These are phyloP conservation scores for Tricholoma furcatifolium DNA, from an alignment of 768 basidiomycete species.

Conservation along the genomic window DNA sequence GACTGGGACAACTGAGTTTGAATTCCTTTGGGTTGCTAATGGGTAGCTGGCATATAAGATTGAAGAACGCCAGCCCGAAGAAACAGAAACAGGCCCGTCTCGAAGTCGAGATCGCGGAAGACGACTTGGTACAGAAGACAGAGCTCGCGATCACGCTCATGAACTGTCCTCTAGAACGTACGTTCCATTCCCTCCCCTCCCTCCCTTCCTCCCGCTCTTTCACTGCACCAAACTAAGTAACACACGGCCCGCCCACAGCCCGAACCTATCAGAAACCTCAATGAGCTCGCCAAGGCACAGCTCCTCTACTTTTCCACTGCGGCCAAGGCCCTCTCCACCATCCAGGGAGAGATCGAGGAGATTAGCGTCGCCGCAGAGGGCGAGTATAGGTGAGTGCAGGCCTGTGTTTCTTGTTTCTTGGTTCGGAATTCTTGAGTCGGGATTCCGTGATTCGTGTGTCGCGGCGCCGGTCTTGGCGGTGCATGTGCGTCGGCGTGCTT, in stretches of 20 bases:
- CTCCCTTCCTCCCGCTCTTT: background rate
- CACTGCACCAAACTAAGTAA: no score
- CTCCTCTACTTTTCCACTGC: conserved; percentile 72
- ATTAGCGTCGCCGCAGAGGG: conserved; percentile 91
- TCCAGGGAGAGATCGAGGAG: conserved; percentile 93
- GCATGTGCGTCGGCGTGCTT: no score
- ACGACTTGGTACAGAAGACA: conserved; percentile 96
- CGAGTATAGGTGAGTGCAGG: conserved; percentile 87
- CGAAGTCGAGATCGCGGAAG: conserved; percentile 91
- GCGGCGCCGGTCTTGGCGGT: no score
- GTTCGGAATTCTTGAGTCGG: no score
- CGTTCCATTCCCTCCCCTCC: no score
- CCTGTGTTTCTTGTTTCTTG: no score
- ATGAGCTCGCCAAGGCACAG: conserved; percentile 87
- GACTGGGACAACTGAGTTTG: no score
- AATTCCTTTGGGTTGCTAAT: no score
- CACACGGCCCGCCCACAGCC: no score
- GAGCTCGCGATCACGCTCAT: conserved; percentile 95
- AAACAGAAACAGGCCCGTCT: conserved; percentile 91
- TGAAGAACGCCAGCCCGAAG: conserved; percentile 73
- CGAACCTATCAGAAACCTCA: conserved; percentile 92
- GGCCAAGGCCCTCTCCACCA: conserved; percentile 76
- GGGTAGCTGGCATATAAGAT: no score
- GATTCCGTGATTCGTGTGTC: no score
- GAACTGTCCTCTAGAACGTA: conserved; percentile 97